phyloP scores from a whole-genome alignment of 208 protist genomes.

The Acanthamoeba lenticulata region DNA sequence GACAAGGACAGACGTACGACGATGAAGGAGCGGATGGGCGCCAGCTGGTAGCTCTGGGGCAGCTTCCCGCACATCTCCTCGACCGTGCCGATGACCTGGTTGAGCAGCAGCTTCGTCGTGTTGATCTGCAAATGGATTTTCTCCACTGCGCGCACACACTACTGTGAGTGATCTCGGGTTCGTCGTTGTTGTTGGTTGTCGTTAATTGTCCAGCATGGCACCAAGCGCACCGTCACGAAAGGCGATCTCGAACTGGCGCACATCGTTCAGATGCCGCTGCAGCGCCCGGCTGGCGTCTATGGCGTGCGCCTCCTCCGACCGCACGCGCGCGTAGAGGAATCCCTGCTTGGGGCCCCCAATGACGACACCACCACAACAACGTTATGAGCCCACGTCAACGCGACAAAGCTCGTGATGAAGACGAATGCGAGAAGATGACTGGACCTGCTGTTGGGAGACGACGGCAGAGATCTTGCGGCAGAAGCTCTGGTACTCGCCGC shows the following conservation, averaged over 20 bases:
- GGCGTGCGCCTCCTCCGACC: not conserved
- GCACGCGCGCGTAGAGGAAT: not conserved
- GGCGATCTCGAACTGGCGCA: constrained; percentile 4
- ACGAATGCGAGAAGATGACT: not conserved
- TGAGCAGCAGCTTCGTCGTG: constrained; percentile 14
- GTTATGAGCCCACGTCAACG: not conserved
- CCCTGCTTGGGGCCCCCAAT: not conserved
- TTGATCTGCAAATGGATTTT: constrained; percentile 40
- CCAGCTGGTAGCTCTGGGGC: constrained; percentile 10
- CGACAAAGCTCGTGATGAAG: not conserved
- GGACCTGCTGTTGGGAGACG: constrained; percentile 46
- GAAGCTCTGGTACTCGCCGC: constrained; percentile 65
- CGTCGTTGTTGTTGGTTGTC: no score
- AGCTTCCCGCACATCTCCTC: constrained; percentile 21
- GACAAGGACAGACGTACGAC: not conserved
- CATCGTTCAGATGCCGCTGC: not conserved
- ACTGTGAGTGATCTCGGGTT: no score
- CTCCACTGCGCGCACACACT: not conserved
- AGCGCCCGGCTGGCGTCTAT: not conserved
- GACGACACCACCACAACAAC: not conserved
- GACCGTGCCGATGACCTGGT: constrained; percentile 25
- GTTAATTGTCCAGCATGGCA: no score
- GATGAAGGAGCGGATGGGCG: constrained; percentile 23
- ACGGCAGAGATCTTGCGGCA: constrained; percentile 34
- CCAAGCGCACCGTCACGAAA: not conserved